Conservation (phyloP, 768 basidiomycete genomes). For the Xanthoconium stramineum region DNA sequence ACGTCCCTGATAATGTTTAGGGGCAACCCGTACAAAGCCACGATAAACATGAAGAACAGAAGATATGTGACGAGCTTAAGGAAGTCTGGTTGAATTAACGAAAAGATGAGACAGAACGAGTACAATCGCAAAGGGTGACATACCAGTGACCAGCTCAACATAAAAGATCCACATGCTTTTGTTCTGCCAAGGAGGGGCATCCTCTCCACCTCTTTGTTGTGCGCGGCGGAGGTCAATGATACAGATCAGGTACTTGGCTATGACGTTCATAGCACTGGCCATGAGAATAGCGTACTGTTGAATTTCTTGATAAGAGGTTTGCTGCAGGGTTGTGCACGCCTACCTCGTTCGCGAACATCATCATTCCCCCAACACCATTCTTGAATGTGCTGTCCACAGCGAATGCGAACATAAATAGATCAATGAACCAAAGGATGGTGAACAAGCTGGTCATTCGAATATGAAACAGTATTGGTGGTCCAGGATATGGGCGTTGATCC, state of each 20-base stretch:
- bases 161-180: conserved; percentile 98
- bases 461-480: conserved; percentile 81
- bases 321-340: conserved; percentile 23
- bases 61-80: conserved; percentile 90
- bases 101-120: conserved; percentile 5
- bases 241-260: conserved; percentile 80
- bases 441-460: conserved; percentile 76
- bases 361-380: conserved; percentile 84
- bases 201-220: conserved; percentile 71
- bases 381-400: conserved; percentile 78
- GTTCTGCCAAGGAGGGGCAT: conserved; percentile 92
- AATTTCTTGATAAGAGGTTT: conserved; percentile 11
- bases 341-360: conserved; percentile 94
- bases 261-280: conserved; percentile 73
- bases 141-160: conserved; percentile 87
- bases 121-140: conserved; percentile 21
- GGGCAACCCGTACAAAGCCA: conserved; percentile 91
- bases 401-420: conserved; percentile 74
- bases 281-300: conserved; percentile 83
- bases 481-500: conserved; percentile 92
- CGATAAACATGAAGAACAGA: conserved; percentile 89
- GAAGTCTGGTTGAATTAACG: conserved; percentile 62
- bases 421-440: conserved; percentile 66
- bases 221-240: conserved; percentile 81
- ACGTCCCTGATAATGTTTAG: conserved; percentile 97